Percentiles rank a stretch among this genome's conserved stretches.
Conservation (phyloP, 208 protist species). For the Leishmania turanica region DNA sequence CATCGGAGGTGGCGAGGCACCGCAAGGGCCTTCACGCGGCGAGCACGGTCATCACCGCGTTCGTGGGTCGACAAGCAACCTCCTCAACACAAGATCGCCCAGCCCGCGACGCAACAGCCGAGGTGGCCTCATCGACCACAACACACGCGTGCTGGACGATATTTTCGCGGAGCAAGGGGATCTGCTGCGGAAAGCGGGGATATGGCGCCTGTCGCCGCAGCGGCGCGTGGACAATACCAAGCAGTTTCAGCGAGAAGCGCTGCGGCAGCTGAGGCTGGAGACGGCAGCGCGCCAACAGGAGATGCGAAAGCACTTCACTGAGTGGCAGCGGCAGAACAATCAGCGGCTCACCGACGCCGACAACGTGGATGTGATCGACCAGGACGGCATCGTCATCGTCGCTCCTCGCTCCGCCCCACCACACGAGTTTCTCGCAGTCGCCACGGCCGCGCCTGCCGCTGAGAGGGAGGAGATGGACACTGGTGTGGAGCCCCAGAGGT, state of each 20-base stretch:
- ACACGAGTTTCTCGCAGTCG: neutral
- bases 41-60: constrained; percentile 6
- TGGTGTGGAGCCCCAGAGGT: neutral
- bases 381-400: constrained; percentile 54
- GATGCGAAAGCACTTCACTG: constrained; percentile 41
- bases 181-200: neutral
- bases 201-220: constrained; percentile 5
- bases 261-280: constrained; percentile 24
- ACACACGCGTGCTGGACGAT: constrained; percentile 34
- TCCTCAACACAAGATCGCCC: constrained; percentile 2
- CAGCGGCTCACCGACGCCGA: constrained; percentile 37
- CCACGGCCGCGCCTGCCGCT: neutral
- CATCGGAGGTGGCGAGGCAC: constrained; percentile 9
- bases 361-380: constrained; percentile 46
- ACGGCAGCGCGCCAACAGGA: constrained; percentile 35
- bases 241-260: constrained; percentile 17
- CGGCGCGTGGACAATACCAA: constrained; percentile 27
- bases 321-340: constrained; percentile 49
- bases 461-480: neutral
- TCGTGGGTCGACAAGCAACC: constrained; percentile 6
- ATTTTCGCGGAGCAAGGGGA: constrained; percentile 37
- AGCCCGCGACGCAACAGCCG: constrained; percentile 16
- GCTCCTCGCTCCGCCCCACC: constrained; percentile 29
- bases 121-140: constrained; percentile 29
- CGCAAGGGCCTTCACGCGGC: neutral